Evolutionary conservation across 306 rosid species (phyloP).

Genomic region (Fagus sylvatica): DNA sequence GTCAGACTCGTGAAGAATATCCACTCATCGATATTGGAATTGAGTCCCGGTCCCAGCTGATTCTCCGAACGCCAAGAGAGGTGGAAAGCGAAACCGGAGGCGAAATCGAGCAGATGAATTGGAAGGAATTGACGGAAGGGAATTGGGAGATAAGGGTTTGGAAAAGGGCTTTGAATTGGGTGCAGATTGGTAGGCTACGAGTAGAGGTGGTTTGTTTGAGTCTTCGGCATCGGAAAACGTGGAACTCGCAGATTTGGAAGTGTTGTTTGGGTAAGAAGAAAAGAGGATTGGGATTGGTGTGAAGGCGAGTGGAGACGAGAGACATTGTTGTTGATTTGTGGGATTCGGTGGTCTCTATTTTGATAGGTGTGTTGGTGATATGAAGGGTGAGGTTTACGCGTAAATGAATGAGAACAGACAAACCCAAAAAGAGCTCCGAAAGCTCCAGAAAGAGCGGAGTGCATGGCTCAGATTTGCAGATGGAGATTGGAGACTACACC

Average conservation of each 20-base stretch:
- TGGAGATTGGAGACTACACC: too few relatives aligned
- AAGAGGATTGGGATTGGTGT: conserved; percentile 8
- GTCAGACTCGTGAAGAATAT: conserved; percentile 60
- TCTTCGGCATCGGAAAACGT: conserved; percentile 48
- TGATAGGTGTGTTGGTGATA: too few relatives aligned
- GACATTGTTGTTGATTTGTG: conserved; percentile 7
- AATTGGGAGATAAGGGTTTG: conserved; percentile 35
- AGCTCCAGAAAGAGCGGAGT: too few relatives aligned
- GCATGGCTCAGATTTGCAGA: too few relatives aligned
- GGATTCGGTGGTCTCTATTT: too few relatives aligned
- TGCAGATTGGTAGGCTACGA: not conserved
- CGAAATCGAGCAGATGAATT: conserved; percentile 52
- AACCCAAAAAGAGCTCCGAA: too few relatives aligned
- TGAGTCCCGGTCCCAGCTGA: not conserved
- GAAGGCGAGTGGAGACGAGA: conserved; percentile 15
- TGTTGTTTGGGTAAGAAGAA: conserved; percentile 34
- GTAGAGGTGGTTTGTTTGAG: conserved; percentile 33
- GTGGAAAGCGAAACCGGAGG: conserved; percentile 57
- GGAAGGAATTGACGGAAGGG: conserved; percentile 41
- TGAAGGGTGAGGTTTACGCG: too few relatives aligned
- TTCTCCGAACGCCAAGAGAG: conserved; percentile 46
- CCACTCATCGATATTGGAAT: conserved; percentile 67
- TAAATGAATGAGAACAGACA: too few relatives aligned
- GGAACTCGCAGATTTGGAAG: conserved; percentile 43
- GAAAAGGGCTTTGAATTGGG: conserved; percentile 41